These are phyloP conservation scores for Cercospora sojina DNA, from an alignment of 2,329 filamentous ascomycete species.

Conservation along the genomic window DNA sequence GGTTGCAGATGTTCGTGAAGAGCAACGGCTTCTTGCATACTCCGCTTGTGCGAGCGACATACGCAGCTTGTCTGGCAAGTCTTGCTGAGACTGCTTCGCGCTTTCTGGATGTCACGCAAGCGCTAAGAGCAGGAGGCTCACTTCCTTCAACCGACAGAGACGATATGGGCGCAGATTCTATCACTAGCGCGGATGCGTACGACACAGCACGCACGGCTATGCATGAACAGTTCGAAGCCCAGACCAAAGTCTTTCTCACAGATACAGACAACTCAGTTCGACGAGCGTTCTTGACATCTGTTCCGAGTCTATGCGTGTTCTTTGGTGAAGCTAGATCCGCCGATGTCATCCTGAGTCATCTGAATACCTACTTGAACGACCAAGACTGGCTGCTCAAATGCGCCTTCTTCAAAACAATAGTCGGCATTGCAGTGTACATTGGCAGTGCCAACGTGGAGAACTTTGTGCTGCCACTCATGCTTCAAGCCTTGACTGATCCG, in stretches of 20 bases:
- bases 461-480: constrained; percentile 92
- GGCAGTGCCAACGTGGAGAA: constrained; percentile 88
- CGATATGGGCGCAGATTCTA: constrained; percentile 67
- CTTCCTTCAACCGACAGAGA: constrained; percentile 78
- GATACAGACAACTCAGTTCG: constrained; percentile 83
- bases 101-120: constrained; percentile 89
- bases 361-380: constrained; percentile 97
- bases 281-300: constrained; percentile 85
- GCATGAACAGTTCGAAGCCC: constrained; percentile 77
- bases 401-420: constrained; percentile 92
- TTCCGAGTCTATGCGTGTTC: constrained; percentile 89
- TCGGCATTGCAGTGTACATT: constrained; percentile 87
- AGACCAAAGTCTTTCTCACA: constrained; percentile 86
- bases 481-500: constrained; percentile 86
- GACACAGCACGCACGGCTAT: constrained; percentile 84
- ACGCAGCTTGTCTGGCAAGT: constrained; percentile 87
- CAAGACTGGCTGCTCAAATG: constrained; percentile 95
- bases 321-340: constrained; percentile 90
- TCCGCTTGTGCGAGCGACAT: constrained; percentile 78
- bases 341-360: constrained; percentile 91
- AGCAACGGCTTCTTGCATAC: constrained; percentile 48
- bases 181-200: constrained; percentile 65
- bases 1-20: constrained; percentile 58
- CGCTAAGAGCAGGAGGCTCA: constrained; percentile 78
- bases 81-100: constrained; percentile 80